Evolutionary conservation across 306 rosid species (phyloP), one percentile per base, ranked within the genome.

Genomic region (Sesbania bispinosa): DNA sequence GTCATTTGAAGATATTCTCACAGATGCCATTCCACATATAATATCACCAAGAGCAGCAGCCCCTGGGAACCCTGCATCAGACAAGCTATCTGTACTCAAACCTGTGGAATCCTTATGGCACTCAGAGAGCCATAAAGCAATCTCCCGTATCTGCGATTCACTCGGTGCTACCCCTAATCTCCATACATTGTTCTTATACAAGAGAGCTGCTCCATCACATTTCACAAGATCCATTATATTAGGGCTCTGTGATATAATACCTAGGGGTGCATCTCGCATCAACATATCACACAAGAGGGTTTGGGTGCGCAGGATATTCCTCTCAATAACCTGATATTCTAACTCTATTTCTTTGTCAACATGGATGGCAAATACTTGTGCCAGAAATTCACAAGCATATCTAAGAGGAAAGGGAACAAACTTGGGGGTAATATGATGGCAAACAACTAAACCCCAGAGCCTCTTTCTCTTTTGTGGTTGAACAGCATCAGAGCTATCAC

Each of bases 381-480:
- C 86, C 69, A 94, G 88, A 51, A 94, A 94, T 71, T 94, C 98
- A 75, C 98, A 94, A 55, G 98, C 98, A 85, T 90, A 94, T 79
- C 98, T 83, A 46, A 94, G 97, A 78, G 98, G 98, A 83, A 94
- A 94, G 15, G 98, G 96, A 75, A 94, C 90, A 76, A 90, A 89
- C 79, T 96, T 88, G 3, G 98, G 96, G 79, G 85, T 79, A 71
- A 92, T 83, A 84, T 89, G 89, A 59, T 94, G 98, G 78, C 98
- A 94, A 73, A 94, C 98, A 15, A 90, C 98, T 47, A 94, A 80
- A 60, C 98, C 98, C 98, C 98, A 94, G 9, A 90, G 92, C 66
- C 92, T 87, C 85, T 79, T 90, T 74, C 83, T 85, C 93, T 90
- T 93, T 54, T 82, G 98, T 43, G 88, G 89, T 65, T 73, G 88